These are phyloP conservation scores for Solanum pimpinellifolium DNA, from an alignment of 257 asterid genomes.

Conservation along the genomic window DNA sequence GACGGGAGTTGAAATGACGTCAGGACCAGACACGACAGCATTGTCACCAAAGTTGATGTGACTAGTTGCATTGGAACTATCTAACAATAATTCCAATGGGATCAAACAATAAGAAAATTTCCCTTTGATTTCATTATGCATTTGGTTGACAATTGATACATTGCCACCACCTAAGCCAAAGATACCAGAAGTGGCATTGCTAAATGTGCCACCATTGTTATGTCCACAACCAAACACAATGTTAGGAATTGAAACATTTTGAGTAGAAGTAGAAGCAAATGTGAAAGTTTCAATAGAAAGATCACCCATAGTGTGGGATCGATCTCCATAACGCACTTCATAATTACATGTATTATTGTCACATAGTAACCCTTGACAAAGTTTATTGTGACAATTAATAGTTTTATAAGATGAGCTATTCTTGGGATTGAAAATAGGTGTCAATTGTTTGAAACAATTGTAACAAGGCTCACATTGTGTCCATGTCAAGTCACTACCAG, in stretches of 20 bases:
- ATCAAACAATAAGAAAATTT: slow-evolving; percentile 9
- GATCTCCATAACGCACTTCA: not conserved
- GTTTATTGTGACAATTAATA: not conserved
- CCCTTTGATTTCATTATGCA: not conserved
- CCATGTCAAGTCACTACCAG: slow-evolving; percentile 37
- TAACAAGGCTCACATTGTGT: slow-evolving; percentile 35
- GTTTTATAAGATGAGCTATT: slow-evolving; percentile 8
- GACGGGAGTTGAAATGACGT: not conserved
- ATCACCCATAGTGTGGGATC: not conserved
- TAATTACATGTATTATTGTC: not conserved
- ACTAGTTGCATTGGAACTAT: not conserved
- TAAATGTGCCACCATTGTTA: not conserved
- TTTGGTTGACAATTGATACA: not conserved
- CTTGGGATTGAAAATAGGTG: slow-evolving; percentile 14
- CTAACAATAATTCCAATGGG: not conserved
- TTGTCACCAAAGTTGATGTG: not conserved
- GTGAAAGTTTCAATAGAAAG: not conserved
- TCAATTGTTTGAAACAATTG: slow-evolving; percentile 12
- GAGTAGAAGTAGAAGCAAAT: not conserved
- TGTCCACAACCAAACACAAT: slow-evolving; percentile 11
- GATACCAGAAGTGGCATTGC: not conserved
- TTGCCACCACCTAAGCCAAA: slow-evolving; percentile 3
- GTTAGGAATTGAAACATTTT: not conserved
- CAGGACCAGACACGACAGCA: not conserved
- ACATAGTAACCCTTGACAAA: not conserved